phyloP scores from a whole-genome alignment of 768 basidiomycete species.

The Boletus bicolor region DNA sequence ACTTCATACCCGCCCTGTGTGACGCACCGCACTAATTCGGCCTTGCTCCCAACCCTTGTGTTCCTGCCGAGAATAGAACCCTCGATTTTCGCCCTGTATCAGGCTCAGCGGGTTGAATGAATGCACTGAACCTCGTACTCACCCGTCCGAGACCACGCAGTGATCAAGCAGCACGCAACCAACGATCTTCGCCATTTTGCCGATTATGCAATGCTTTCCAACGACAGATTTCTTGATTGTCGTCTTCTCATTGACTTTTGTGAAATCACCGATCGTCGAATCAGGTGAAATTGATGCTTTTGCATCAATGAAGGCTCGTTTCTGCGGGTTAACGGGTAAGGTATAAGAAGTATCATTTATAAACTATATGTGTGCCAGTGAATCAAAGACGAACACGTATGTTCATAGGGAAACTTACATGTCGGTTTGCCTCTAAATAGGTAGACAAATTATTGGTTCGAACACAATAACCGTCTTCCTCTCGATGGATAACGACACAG shows the following conservation, averaged over 20 bases:
- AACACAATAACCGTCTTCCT: constrained; percentile 52
- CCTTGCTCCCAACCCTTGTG: constrained; percentile 68
- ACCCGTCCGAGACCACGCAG: constrained; percentile 87
- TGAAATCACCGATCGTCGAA: constrained; percentile 78
- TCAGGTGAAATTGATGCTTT: constrained; percentile 83
- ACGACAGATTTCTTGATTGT: constrained; percentile 78
- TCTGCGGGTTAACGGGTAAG: constrained; percentile 58
- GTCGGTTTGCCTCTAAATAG: constrained; percentile 78
- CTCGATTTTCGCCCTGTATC: constrained; percentile 66
- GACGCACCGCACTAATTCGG: constrained; percentile 63
- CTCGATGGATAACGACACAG: constrained; percentile 58
- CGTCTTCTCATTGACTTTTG: constrained; percentile 75
- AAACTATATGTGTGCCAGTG: constrained; percentile 34
- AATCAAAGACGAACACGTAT: constrained; percentile 3
- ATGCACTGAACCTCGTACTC: not conserved
- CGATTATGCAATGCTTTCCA: constrained; percentile 81
- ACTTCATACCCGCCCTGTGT: constrained; percentile 81
- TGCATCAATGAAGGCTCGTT: constrained; percentile 67
- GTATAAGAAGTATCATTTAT: constrained; percentile 49
- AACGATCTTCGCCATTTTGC: constrained; percentile 77
- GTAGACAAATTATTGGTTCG: constrained; percentile 74
- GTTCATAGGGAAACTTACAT: constrained; percentile 43
- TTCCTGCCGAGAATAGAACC: constrained; percentile 73
- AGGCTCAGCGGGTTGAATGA: constrained; percentile 2
- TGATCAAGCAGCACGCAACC: constrained; percentile 88